Evolutionary conservation across 352 stramenopile species (phyloP).

Genomic region (Globisporangium paddicum): DNA sequence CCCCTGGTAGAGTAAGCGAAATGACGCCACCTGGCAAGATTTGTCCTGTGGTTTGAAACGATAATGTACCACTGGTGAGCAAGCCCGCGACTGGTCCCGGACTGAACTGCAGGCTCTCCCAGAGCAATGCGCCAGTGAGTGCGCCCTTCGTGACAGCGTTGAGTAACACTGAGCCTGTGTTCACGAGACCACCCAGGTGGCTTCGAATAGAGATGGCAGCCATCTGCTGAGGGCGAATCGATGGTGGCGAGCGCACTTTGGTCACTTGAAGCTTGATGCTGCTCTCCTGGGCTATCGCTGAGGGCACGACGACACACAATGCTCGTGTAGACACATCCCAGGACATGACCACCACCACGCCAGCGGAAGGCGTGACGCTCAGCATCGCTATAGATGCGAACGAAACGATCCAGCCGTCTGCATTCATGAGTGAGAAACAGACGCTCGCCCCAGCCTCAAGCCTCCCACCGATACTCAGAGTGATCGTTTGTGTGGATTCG

Average conservation of each 20-base stretch:
- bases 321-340: slow-evolving; percentile 12
- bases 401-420: slow-evolving; percentile 33
- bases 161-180: slow-evolving; percentile 27
- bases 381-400: slow-evolving; percentile 24
- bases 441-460: slow-evolving; percentile 33
- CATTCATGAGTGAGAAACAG: slow-evolving; percentile 24
- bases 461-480: slow-evolving; percentile 33
- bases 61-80: slow-evolving; percentile 31
- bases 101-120: slow-evolving; percentile 34
- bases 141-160: slow-evolving; percentile 29
- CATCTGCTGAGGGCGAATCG: slow-evolving; percentile 18
- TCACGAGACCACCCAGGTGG: slow-evolving; percentile 44
- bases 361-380: not conserved
- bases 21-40: slow-evolving; percentile 32
- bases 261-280: slow-evolving; percentile 30
- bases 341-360: slow-evolving; percentile 6
- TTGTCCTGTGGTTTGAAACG: slow-evolving; percentile 34
- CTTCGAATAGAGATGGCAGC: slow-evolving; percentile 27
- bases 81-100: slow-evolving; percentile 54
- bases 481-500: slow-evolving; percentile 34
- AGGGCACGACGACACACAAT: slow-evolving; percentile 25
- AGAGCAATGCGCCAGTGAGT: slow-evolving; percentile 34
- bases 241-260: slow-evolving; percentile 43
- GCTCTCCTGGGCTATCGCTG: slow-evolving; percentile 33
- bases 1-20: slow-evolving; percentile 30